Percentiles rank a stretch among this genome's conserved stretches.
These are phyloP conservation scores for Bipolaris sorokiniana DNA, from an alignment of 2,329 filamentous ascomycete genomes.

Conservation along the genomic window DNA sequence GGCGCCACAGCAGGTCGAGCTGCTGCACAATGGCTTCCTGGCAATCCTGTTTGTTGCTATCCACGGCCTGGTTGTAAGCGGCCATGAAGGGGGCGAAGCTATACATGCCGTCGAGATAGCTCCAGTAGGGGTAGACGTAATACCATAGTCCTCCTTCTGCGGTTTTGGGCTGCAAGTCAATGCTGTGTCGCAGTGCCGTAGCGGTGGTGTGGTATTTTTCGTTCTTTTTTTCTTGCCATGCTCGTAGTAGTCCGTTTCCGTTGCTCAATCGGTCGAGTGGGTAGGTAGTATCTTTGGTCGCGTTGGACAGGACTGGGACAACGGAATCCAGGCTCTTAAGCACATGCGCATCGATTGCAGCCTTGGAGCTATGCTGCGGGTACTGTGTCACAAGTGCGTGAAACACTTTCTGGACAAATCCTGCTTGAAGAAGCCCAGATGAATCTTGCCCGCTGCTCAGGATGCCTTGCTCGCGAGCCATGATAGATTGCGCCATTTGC, in stretches of 20 bases:
- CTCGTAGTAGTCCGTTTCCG: constrained; percentile 34
- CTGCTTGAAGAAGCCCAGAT: constrained; percentile 38
- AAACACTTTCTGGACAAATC: constrained; percentile 45
- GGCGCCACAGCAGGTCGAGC: constrained; percentile 52
- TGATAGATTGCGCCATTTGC: constrained; percentile 39
- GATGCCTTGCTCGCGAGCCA: constrained; percentile 42
- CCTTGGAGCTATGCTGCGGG: constrained; percentile 5
- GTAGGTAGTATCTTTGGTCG: constrained; percentile 25
- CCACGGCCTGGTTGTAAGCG: constrained; percentile 20
- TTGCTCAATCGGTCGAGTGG: constrained; percentile 42
- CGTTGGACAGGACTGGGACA: constrained; percentile 20
- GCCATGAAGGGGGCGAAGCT: constrained; percentile 55
- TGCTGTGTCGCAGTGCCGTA: constrained; percentile 28
- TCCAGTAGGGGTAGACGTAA: constrained; percentile 58
- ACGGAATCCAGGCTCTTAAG: constrained; percentile 29
- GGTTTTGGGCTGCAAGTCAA: constrained; percentile 38
- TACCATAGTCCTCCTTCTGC: constrained; percentile 45
- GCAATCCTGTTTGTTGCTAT: background rate
- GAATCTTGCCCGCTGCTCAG: constrained; percentile 22
- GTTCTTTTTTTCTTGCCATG: constrained; percentile 21
- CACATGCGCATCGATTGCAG: constrained; percentile 16
- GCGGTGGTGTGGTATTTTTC: constrained; percentile 18
- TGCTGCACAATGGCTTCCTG: constrained; percentile 25
- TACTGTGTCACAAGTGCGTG: constrained; percentile 23
- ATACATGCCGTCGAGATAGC: constrained; percentile 62